These are phyloP conservation scores for Linanthus parryae DNA, from an alignment of 148 eudicot species.

Conservation along the genomic window DNA sequence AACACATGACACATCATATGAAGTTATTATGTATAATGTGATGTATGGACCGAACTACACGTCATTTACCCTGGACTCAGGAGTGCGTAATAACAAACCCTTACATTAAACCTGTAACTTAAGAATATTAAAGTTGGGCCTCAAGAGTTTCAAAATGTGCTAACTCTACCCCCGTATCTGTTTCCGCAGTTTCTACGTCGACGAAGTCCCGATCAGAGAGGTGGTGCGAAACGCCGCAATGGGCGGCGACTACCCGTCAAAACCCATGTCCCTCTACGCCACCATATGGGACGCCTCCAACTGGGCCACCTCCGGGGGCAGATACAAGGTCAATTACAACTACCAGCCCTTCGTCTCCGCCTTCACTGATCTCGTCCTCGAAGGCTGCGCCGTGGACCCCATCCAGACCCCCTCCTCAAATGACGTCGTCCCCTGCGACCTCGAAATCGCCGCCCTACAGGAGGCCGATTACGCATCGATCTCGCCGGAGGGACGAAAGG, in stretches of 20 bases:
- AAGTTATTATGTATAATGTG: too few species aligned
- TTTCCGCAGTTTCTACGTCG: conserved; percentile 93
- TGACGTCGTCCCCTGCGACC: conserved; percentile 32
- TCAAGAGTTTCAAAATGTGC: too few species aligned
- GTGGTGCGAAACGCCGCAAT: conserved; percentile 46
- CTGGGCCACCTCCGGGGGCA: conserved; percentile 92
- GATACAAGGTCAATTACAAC: conserved; percentile 53
- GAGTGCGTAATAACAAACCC: too few species aligned
- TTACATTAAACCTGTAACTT: too few species aligned
- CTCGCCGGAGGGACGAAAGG: conserved; percentile 32
- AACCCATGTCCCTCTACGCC: conserved; percentile 95
- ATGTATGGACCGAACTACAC: too few species aligned
- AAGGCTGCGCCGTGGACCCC: conserved; percentile 80
- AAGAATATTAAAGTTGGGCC: too few species aligned
- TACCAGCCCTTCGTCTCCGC: conserved; percentile 81
- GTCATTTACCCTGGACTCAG: too few species aligned
- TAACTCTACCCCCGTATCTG: too few species aligned
- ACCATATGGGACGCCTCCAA: conserved; percentile 96
- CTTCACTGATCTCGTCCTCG: conserved; percentile 69
- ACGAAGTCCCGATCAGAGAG: conserved; percentile 74
- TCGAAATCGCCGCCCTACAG: conserved; percentile 21
- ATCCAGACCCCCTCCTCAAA: conserved; percentile 36
- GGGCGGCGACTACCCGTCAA: conserved; percentile 88
- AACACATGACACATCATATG: too few species aligned
- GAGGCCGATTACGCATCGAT: conserved; percentile 41